Evolutionary conservation across 2,329 filamentous ascomycete genomes (phyloP).

Genomic region (Piedraia hortae): DNA sequence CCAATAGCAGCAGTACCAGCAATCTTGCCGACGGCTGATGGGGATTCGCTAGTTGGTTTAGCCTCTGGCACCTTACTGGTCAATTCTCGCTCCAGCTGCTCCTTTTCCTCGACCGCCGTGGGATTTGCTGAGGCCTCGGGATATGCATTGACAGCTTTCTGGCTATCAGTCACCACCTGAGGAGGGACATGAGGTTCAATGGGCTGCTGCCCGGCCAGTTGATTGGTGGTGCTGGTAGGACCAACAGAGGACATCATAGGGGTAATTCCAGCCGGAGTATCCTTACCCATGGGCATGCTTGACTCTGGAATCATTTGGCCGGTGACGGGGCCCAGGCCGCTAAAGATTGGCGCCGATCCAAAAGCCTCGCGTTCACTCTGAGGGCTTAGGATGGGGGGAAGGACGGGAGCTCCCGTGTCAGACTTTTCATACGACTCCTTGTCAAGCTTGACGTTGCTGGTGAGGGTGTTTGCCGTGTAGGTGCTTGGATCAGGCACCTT

Average conservation of each 20-base stretch:
- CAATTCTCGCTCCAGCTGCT: constrained; percentile 44
- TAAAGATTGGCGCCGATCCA: constrained; percentile 18
- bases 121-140: constrained; percentile 47
- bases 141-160: constrained; percentile 15
- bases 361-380: constrained; percentile 15
- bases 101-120: constrained; percentile 47
- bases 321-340: constrained; percentile 22
- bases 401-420: constrained; percentile 24
- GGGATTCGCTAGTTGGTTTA: constrained; percentile 19
- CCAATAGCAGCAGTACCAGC: constrained; percentile 13
- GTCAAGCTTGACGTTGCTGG: constrained; percentile 35
- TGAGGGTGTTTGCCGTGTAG: constrained; percentile 40
- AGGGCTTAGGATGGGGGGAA: constrained; percentile 21
- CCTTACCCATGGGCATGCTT: constrained; percentile 38
- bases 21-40: constrained; percentile 3
- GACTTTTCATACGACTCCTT: constrained; percentile 67
- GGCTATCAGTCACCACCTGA: constrained; percentile 13
- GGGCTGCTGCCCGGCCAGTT: constrained; percentile 19
- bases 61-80: constrained; percentile 27
- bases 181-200: constrained; percentile 22
- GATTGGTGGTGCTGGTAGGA: constrained; percentile 19
- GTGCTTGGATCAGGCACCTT: constrained; percentile 41
- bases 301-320: constrained; percentile 56
- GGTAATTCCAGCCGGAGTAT: constrained; percentile 4
- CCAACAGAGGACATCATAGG: constrained; percentile 16